phyloP scores from a whole-genome alignment of 1,139 yeast genomes.

The Geotrichum bryndzae region DNA sequence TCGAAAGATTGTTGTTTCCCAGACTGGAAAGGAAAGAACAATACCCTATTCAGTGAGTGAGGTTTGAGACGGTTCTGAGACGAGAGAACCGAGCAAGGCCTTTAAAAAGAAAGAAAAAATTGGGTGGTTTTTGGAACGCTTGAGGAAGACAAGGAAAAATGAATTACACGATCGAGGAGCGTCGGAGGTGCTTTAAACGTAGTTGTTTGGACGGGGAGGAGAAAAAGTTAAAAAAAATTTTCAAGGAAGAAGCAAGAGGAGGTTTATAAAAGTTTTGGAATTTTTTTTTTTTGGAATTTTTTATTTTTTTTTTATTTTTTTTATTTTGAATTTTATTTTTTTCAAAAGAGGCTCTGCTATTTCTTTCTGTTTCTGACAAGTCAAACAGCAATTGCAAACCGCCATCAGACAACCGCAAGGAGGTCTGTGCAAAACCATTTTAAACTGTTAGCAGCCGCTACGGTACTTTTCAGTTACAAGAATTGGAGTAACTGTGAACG shows the following conservation, averaged over 20 bases:
- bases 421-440: not conserved
- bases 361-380: not conserved
- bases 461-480: not conserved
- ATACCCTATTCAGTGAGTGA: slow-evolving; percentile 22
- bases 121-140: not conserved
- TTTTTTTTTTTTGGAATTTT: not conserved
- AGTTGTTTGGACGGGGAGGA: not conserved
- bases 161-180: not conserved
- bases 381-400: not conserved
- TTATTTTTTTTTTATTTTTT: too few species aligned
- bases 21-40: slow-evolving; percentile 27
- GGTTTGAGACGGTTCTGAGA: slow-evolving; percentile 1
- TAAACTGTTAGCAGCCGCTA: not conserved
- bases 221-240: not conserved
- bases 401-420: not conserved
- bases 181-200: not conserved
- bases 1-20: slow-evolving; percentile 24
- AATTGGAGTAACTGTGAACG: not conserved
- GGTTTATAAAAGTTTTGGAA: not conserved
- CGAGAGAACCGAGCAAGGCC: not conserved
- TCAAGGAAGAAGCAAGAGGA: not conserved
- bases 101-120: not conserved
- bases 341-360: not conserved
- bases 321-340: too few species aligned
- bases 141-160: not conserved